Evolutionary conservation across 768 basidiomycete species (phyloP), one percentile per base, ranked within the genome.

Genomic region (Leccinum longicurvipes): DNA sequence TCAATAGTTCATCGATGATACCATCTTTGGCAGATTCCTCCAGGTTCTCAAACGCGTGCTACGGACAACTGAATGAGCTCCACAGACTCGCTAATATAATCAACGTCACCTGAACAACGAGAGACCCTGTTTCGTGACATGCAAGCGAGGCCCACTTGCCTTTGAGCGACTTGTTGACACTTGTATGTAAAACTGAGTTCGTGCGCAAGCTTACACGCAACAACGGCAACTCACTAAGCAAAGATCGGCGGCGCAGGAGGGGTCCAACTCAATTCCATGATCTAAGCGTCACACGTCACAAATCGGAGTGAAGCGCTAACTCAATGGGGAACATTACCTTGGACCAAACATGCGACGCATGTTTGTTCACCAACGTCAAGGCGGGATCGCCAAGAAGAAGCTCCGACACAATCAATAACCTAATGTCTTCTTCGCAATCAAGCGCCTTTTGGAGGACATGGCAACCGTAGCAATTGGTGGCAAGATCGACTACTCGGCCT

Each of bases 341-440:
- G 73, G 89, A 91, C 91, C 91, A 93, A 29, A 93, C 91, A 67
- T 93, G 91, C 47, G 89, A 91, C 1, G 91, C 90, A 67, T 93
- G 91, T 69, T 93, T 93, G 71, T 93, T 93, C 8, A 93, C 87
- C 27, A 93, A 77, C 6, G 91, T 93, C 67, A 89, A 82, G 1
- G 89, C 89, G 8, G 91, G 91, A 66, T 93, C 91, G 2, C 89
- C 88, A 21, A 87, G 79, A 44, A 93, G 81, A 41, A 93, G 79
- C 68, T 93, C 91, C 3, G 88, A 88, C 21, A 93, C 91, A 55
- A 93, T 91, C 55, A 91, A 71, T 31, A 92, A 72, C 32, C 90
- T 80, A 42, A 92, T 85, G 54, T 93, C 91, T 70, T 93, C 91
- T 61, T 93, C 91, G 64, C 91, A 93, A 64, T 93, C 91, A 31